Conservation (phyloP, 202 grass and related monocot species). For the Panicum virgatum region DNA sequence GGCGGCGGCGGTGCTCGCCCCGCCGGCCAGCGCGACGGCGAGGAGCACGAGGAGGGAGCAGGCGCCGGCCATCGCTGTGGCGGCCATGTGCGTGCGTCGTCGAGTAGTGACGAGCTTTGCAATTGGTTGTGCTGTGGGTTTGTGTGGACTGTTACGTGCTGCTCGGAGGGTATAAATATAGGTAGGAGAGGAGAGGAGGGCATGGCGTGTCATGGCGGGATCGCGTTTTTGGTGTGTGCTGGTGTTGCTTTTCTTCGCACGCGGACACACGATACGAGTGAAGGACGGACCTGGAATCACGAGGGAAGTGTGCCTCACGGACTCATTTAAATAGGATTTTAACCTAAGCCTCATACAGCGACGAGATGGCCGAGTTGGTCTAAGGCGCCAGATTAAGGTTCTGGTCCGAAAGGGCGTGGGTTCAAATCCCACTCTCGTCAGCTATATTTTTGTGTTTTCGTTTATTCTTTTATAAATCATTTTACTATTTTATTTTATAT, state of each 20-base stretch:
- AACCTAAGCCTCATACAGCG: neutral
- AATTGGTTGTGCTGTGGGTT: neutral
- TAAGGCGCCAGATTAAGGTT: slow-evolving; percentile 85
- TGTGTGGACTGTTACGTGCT: no score
- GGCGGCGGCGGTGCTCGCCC: neutral
- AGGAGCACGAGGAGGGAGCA: slow-evolving; percentile 26
- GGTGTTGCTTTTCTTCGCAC: slow-evolving; percentile 33
- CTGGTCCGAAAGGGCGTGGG: slow-evolving; percentile 69
- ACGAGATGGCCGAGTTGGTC: slow-evolving; percentile 80
- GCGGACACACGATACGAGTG: slow-evolving; percentile 37
- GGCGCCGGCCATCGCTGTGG: neutral
- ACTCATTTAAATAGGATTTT: neutral
- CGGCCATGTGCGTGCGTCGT: neutral
- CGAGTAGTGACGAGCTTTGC: neutral
- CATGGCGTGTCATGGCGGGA: neutral
- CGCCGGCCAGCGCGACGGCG: slow-evolving; percentile 5
- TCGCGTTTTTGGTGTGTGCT: slow-evolving; percentile 42
- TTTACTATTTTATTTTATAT: no score
- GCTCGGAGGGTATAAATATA: slow-evolving; percentile 37
- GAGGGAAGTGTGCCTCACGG: neutral
- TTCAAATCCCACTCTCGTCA: slow-evolving; percentile 81
- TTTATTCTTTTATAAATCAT: neutral
- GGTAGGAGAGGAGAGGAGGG: neutral
- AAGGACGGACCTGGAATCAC: neutral
- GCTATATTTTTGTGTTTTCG: neutral